Evolutionary conservation across 257 asterid genomes (phyloP).

Genomic region (Rauvolfia tetraphylla): DNA sequence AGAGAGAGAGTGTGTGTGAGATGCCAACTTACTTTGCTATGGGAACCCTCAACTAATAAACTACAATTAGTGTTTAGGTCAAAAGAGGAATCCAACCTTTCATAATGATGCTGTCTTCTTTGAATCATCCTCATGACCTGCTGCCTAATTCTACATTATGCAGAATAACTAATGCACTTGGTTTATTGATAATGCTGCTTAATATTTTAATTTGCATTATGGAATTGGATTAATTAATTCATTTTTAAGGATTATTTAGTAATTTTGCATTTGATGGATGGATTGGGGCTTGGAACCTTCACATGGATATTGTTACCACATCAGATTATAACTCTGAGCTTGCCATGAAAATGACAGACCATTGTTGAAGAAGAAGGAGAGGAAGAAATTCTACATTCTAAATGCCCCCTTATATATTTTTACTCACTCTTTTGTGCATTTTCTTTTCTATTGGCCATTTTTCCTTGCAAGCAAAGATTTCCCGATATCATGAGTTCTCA

Average conservation of each 20-base stretch:
- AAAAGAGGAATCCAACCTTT: constrained; percentile 16
- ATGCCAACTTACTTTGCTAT: neutral
- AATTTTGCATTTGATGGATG: no score
- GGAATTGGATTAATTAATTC: neutral
- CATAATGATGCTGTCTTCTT: neutral
- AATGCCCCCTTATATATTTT: neutral
- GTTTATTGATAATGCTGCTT: no score
- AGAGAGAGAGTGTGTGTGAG: no score
- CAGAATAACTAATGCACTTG: neutral
- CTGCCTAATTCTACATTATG: neutral
- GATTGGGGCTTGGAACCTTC: neutral
- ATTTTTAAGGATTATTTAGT: no score
- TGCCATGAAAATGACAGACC: neutral
- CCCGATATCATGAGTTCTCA: neutral
- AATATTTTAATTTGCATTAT: no score
- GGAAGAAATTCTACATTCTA: neutral
- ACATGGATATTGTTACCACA: neutral
- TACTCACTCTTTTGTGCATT: neutral
- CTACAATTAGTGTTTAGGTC: constrained; percentile 6
- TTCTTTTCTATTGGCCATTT: neutral
- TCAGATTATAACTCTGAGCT: constrained; percentile 3
- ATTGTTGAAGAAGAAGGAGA: neutral
- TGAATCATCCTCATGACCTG: neutral
- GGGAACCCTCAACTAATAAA: constrained; percentile 14
- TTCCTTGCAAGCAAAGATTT: constrained; percentile 12